phyloP scores from a whole-genome alignment of 2,329 filamentous ascomycete species.

The Penicillium vulpinum region DNA sequence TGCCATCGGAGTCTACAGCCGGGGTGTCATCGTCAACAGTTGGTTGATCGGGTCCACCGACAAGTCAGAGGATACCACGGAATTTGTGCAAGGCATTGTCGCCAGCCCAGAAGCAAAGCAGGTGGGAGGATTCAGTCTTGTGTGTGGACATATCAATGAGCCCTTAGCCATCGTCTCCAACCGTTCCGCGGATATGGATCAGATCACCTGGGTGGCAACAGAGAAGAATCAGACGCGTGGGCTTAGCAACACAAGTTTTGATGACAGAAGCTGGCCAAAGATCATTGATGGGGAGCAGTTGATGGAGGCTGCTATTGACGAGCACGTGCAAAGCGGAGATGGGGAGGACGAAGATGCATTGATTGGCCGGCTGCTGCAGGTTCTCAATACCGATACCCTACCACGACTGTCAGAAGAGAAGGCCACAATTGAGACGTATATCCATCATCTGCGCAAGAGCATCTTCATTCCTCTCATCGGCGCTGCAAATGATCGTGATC shows the following conservation, averaged over 20 bases:
- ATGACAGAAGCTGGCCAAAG: constrained; percentile 62
- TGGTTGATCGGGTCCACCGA: constrained; percentile 53
- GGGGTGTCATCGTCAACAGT: constrained; percentile 61
- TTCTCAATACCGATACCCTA: constrained; percentile 58
- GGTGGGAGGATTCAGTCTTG: constrained; percentile 64
- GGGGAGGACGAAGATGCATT: constrained; percentile 52
- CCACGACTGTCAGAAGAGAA: constrained; percentile 52
- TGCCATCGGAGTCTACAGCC: constrained; percentile 51
- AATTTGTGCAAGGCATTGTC: constrained; percentile 57
- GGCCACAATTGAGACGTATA: constrained; percentile 54
- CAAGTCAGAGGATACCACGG: constrained; percentile 44
- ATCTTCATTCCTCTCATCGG: constrained; percentile 62
- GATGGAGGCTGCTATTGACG: constrained; percentile 51
- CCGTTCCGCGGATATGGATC: constrained; percentile 54
- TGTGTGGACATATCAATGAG: constrained; percentile 58
- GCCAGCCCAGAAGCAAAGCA: constrained; percentile 55
- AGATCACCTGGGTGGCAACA: constrained; percentile 53
- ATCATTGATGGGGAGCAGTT: constrained; percentile 58
- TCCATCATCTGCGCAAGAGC: constrained; percentile 58
- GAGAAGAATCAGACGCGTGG: constrained; percentile 55
- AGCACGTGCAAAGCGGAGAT: constrained; percentile 40
- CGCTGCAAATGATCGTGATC: constrained; percentile 43
- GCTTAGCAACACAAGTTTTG: constrained; percentile 62
- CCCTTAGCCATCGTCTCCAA: constrained; percentile 63
- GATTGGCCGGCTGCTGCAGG: constrained; percentile 52